phyloP scores from a whole-genome alignment of 208 protist genomes.

The Acanthamoeba lenticulata region DNA sequence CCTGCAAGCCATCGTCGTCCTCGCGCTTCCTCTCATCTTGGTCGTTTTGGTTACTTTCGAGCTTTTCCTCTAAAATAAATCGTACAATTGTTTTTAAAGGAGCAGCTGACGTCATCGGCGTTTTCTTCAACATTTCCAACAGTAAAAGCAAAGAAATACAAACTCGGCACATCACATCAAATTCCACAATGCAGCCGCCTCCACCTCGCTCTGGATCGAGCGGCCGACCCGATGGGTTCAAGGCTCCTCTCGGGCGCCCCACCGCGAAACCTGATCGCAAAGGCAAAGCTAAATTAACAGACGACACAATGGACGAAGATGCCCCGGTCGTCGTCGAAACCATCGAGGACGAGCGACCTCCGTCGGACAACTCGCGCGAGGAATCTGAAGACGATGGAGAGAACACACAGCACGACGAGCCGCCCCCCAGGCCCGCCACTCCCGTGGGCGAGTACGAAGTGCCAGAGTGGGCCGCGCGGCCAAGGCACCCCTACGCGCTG shows the following conservation, averaged over 20 bases:
- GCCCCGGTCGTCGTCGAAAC: background rate
- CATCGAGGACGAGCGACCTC: background rate
- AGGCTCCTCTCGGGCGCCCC: background rate
- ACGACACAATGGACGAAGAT: background rate
- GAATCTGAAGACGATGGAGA: background rate
- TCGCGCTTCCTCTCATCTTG: too few species aligned
- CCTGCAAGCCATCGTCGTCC: too few species aligned
- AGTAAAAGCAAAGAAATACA: background rate
- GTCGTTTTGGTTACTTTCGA: too few species aligned
- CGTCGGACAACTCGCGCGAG: background rate
- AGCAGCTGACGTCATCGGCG: too few species aligned
- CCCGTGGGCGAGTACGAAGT: background rate
- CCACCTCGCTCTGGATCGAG: background rate
- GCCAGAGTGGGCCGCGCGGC: slow-evolving; percentile 1
- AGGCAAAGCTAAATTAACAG: background rate
- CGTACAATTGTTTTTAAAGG: too few species aligned
- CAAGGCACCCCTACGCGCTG: slow-evolving; percentile 32
- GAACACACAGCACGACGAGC: too few species aligned
- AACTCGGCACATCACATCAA: background rate
- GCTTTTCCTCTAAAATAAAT: too few species aligned
- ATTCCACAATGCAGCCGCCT: background rate
- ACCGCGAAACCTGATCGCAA: background rate
- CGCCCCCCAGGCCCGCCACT: background rate
- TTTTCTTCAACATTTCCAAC: background rate
- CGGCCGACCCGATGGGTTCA: background rate